Base-by-base conservation (phyloP, 345 rosid species). In the Dipteronia dyeriana region DNA sequence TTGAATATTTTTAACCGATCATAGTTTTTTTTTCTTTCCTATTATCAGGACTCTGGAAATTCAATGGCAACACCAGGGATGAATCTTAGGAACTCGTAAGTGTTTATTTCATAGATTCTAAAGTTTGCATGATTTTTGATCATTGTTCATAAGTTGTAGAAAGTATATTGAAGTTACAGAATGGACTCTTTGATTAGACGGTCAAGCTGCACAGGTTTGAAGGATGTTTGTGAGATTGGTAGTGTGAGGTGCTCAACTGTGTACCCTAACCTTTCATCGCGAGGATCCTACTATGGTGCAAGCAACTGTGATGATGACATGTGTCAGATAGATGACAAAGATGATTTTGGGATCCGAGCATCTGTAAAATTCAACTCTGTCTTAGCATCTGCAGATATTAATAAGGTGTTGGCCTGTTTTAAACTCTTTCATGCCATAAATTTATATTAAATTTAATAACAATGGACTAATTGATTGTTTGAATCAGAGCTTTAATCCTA, bases 401-500 rank as follows among this genome's bases (percentile, higher is more conserved):
- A 88, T 81, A 91, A 92, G 92, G 98, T 91, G 77, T 78, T 68
- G 26, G 78, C 49, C 31, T 20, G n/a, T 75, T 83, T 62, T 79
- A 43, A 54, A 74, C 31, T 76, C 63, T 13, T 41, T 65, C 71
- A 54, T 16, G 29, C 76, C 5, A 45, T 23, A 41, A 57, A 7
- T 59, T 75, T 74, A 68, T 57, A 57, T 67, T 63, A 38, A 54
- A 20, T 68, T 59, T 19, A 45, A 67, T 63, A 60, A 54, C 13
- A 66, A 39, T 20, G 43, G 31, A 53, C 29, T 69, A 66, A 53
- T 79, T 76, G 19, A 79, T 74, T 79, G 11, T 79, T 73, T 82
- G 75, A 62, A 63, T 38, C 90, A 94, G 97, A 94, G 97, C 83
- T 91, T 90, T 77, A 94, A 92, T 82, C 97, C 97, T 67, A 87